Conservation (phyloP, 2,329 filamentous ascomycete genomes). For the Xylaria sp. region DNA sequence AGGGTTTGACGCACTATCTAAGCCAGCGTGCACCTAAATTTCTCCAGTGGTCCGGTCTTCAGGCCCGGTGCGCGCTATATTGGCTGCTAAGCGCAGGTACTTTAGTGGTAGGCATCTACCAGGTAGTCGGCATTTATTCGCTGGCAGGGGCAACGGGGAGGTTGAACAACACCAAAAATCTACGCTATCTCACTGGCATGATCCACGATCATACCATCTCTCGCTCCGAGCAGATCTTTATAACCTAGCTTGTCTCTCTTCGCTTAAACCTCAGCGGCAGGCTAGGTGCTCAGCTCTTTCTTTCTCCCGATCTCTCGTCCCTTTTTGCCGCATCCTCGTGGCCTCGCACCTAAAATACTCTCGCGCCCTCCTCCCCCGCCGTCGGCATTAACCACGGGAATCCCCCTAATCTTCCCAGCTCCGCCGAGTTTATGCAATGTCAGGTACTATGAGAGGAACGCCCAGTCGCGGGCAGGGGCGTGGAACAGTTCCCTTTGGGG, state of each 20-base stretch:
- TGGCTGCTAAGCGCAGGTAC: neutral
- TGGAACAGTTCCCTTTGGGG: constrained; percentile 58
- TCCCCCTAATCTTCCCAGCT: constrained; percentile 29
- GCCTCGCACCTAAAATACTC: too few relatives aligned
- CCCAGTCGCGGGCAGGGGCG: constrained; percentile 67
- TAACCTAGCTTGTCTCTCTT: neutral
- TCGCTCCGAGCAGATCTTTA: neutral
- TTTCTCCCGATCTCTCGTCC: neutral
- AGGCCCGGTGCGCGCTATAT: too few relatives aligned
- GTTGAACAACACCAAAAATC: neutral
- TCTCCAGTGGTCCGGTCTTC: neutral
- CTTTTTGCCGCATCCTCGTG: too few relatives aligned
- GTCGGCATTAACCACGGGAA: constrained; percentile 19
- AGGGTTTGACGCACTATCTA: too few relatives aligned
- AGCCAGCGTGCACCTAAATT: constrained; percentile 2
- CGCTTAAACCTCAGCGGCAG: neutral
- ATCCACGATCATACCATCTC: constrained; percentile 16
- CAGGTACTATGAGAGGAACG: constrained; percentile 71
- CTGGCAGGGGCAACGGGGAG: constrained; percentile 4
- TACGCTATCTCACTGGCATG: constrained; percentile 9
- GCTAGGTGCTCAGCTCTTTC: neutral
- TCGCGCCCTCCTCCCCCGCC: neutral
- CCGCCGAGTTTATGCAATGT: constrained; percentile 52
- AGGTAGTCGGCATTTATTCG: neutral
- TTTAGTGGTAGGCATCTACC: too few relatives aligned